phyloP scores from a whole-genome alignment of 2,329 filamentous ascomycete genomes.

The Fusarium guadeloupense region DNA sequence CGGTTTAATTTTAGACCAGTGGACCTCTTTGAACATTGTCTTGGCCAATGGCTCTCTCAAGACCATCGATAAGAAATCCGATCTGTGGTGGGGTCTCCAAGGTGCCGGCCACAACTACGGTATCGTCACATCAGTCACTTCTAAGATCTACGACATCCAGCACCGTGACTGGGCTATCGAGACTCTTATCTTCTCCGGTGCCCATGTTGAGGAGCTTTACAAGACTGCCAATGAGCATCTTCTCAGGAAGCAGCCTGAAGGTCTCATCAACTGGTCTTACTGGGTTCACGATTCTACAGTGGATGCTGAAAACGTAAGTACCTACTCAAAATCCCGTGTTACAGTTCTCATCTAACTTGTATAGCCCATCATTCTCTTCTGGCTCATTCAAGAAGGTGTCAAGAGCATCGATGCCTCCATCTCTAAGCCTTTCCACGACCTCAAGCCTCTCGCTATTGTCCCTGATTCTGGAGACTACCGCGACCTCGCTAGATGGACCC shows the following conservation, averaged over 20 bases:
- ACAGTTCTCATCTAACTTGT: neutral
- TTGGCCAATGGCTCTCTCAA: slow-evolving; percentile 43
- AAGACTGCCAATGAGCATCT: slow-evolving; percentile 56
- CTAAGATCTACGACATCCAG: slow-evolving; percentile 47
- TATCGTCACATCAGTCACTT: slow-evolving; percentile 43
- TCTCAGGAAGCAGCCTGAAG: slow-evolving; percentile 53
- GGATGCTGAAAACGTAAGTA: slow-evolving; percentile 53
- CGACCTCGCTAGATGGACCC: slow-evolving; percentile 36
- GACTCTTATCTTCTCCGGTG: slow-evolving; percentile 56
- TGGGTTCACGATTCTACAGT: slow-evolving; percentile 53
- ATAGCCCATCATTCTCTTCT: slow-evolving; percentile 54
- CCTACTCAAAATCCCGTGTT: neutral
- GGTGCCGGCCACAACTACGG: slow-evolving; percentile 50
- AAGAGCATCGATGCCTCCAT: slow-evolving; percentile 52
- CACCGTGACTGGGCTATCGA: slow-evolving; percentile 42
- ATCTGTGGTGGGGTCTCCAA: slow-evolving; percentile 50
- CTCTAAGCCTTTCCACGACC: slow-evolving; percentile 55
- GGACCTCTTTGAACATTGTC: slow-evolving; percentile 47
- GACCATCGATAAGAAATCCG: slow-evolving; percentile 37
- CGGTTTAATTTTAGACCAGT: slow-evolving; percentile 48
- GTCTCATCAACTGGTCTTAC: slow-evolving; percentile 61
- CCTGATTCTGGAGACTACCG: slow-evolving; percentile 39
- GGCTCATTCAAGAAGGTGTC: slow-evolving; percentile 56
- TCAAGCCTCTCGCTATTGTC: slow-evolving; percentile 51
- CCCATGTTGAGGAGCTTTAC: slow-evolving; percentile 61